A percentile compares a stretch with the other conserved stretches of the same genome.
Evolutionary conservation across 2,329 filamentous ascomycete species (phyloP).

Genomic region (Ophiocordyceps camponoti-saundersi): DNA sequence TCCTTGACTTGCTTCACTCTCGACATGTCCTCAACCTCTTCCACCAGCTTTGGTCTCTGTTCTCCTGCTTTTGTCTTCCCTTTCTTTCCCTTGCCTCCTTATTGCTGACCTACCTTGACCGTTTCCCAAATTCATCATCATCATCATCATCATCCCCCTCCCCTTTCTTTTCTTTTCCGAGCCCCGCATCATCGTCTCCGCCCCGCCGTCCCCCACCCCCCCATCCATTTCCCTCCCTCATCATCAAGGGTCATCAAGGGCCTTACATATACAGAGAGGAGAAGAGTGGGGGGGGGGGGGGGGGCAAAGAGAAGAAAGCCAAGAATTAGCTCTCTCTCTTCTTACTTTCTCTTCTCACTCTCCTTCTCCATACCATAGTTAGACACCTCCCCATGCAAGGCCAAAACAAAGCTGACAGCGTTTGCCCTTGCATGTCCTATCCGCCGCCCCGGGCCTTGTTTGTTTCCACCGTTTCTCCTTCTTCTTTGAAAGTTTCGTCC

Average conservation of each 20-base stretch:
- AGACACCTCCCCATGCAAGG: not conserved
- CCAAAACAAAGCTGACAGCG: not conserved
- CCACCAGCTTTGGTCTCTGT: no score
- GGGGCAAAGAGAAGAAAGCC: no score
- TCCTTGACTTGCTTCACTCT: no score
- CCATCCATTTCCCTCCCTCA: not conserved
- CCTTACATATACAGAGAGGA: no score
- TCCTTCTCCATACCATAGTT: not conserved
- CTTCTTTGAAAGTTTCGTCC: not conserved
- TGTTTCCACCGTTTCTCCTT: not conserved
- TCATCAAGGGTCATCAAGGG: no score
- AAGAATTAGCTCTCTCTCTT: not conserved
- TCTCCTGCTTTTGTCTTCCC: not conserved
- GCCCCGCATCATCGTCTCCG: no score
- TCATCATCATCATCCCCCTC: not conserved
- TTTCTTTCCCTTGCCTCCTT: not conserved
- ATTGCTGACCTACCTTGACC: no score
- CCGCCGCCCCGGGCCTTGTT: not conserved
- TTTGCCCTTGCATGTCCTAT: not conserved
- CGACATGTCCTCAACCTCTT: no score
- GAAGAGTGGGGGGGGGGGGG: no score
- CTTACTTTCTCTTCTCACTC: not conserved
- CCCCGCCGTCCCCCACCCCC: no score
- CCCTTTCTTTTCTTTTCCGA: not conserved
- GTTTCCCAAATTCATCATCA: no score